Conservation (phyloP, 768 basidiomycete species). For the Hericium erinaceus region DNA sequence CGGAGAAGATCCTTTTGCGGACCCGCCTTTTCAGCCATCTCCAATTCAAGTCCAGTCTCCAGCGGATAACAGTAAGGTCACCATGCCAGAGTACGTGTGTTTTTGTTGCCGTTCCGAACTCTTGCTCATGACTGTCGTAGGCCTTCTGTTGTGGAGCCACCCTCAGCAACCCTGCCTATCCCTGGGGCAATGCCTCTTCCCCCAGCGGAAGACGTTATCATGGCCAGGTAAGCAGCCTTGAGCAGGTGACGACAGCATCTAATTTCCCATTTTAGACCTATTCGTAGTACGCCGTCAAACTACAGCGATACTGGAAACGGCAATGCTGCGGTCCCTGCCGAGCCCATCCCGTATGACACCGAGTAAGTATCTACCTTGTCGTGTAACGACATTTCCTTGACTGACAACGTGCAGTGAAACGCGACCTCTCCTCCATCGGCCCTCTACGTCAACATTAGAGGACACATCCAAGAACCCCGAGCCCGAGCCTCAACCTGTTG, state of each 20-base stretch:
- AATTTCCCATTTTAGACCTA: constrained; percentile 5
- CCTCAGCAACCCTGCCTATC: not conserved
- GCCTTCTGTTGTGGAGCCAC: not conserved
- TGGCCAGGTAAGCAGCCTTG: constrained; percentile 4
- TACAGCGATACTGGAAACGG: not conserved
- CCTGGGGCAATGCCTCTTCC: constrained; percentile 6
- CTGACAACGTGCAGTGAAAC: constrained; percentile 33
- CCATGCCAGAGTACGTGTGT: constrained; percentile 4
- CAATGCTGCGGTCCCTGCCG: constrained; percentile 3
- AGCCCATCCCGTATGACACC: constrained; percentile 6
- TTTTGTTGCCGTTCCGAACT: not conserved
- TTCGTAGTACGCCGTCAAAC: constrained; percentile 7
- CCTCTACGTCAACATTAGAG: constrained; percentile 21
- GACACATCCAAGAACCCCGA: constrained; percentile 13
- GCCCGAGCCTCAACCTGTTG: constrained; percentile 4
- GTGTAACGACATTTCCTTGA: constrained; percentile 1
- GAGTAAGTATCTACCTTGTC: constrained; percentile 20
- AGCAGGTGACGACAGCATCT: not conserved
- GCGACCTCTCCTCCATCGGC: constrained; percentile 38
- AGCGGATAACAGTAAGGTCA: not conserved
- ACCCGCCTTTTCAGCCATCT: constrained; percentile 6
- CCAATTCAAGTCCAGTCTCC: not conserved
- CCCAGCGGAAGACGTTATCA: constrained; percentile 1
- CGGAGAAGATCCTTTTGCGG: not conserved
- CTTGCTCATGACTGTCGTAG: not conserved